phyloP scores from a whole-genome alignment of 768 basidiomycete species.

The Saitozyma podzolica region DNA sequence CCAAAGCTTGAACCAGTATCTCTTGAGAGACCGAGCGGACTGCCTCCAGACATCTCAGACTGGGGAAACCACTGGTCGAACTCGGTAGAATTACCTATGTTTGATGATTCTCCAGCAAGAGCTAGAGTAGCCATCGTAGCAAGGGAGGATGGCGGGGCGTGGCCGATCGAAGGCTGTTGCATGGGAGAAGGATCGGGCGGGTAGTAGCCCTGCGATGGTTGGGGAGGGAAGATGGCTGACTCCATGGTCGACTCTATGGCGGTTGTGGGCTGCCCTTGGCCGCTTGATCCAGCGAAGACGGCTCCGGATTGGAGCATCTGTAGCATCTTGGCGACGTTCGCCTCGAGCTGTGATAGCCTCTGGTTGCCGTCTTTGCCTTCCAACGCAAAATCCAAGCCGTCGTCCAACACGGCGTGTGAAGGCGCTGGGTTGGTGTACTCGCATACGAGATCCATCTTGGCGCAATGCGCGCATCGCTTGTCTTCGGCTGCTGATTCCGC shows the following conservation, averaged over 20 bases:
- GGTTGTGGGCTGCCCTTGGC: not conserved
- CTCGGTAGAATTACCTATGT: no score
- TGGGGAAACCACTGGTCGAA: no score
- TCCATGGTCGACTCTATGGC: not conserved
- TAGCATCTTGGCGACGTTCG: conserved; percentile 1
- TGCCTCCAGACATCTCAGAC: no score
- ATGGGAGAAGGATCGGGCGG: no score
- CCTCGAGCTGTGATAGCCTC: conserved; percentile 2
- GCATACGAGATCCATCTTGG: conserved; percentile 12
- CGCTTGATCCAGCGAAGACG: no score
- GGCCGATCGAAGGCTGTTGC: no score
- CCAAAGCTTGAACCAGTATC: not conserved
- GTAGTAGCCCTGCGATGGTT: not conserved
- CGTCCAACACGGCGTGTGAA: not conserved
- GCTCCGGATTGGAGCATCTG: no score
- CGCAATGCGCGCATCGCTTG: conserved; percentile 13
- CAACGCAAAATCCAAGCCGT: no score
- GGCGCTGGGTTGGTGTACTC: conserved; percentile 6
- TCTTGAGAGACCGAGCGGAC: not conserved
- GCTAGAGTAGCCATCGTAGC: no score
- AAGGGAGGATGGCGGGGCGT: no score
- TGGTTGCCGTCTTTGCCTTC: no score
- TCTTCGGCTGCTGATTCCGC: not conserved
- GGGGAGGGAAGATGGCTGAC: not conserved
- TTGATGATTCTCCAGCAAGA: no score